phyloP scores from a whole-genome alignment of 441 rosid species.

The Breynia disticha region DNA sequence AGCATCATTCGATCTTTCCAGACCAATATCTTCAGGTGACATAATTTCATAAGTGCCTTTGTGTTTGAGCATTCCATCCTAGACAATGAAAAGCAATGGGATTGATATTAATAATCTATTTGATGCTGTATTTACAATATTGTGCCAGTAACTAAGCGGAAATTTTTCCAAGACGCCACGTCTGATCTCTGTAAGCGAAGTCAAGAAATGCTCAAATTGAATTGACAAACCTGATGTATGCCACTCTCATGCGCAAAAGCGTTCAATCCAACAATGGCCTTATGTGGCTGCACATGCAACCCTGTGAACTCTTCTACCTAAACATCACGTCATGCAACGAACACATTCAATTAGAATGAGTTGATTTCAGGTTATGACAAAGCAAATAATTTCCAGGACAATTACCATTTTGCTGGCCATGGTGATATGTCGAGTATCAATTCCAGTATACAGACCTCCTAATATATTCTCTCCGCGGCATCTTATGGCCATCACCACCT shows the following conservation, averaged over 20 bases:
- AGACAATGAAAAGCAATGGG: constrained; percentile 10
- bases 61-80: constrained; percentile 99
- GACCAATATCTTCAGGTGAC: constrained; percentile 87
- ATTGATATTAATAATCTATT: neutral
- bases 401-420: constrained; percentile 95
- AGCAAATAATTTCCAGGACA: constrained; percentile 1
- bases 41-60: constrained; percentile 91
- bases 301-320: constrained; percentile 98
- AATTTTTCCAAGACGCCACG: neutral
- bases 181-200: neutral
- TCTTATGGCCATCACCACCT: constrained; percentile 92
- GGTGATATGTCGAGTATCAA: constrained; percentile 64
- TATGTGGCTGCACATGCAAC: constrained; percentile 84
- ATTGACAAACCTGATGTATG: constrained; percentile 59
- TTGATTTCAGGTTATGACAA: neutral
- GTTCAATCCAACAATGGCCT: constrained; percentile 88
- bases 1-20: constrained; percentile 74
- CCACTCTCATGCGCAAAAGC: constrained; percentile 93
- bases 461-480: constrained; percentile 66
- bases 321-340: constrained; percentile 9
- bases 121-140: neutral
- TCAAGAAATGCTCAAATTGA: neutral
- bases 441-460: constrained; percentile 78
- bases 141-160: neutral
- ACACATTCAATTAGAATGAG: constrained; percentile 10